phyloP scores from a whole-genome alignment of 108 stramenopile genomes.

The Epithemia pelagica region DNA sequence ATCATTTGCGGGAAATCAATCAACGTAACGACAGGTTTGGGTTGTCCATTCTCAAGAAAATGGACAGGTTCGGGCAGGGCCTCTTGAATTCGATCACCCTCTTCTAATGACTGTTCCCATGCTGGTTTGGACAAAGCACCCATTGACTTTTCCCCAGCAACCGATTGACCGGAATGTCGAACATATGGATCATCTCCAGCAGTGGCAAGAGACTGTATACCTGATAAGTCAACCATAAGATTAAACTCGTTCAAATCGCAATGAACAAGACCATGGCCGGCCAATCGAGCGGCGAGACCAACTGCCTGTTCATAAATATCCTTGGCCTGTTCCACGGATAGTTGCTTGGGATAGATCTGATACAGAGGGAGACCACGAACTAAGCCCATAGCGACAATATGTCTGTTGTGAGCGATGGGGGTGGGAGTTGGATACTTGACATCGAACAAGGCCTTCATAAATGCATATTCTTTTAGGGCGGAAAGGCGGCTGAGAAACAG shows the following conservation, averaged over 20 bases:
- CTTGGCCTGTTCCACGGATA: slow-evolving; percentile 83
- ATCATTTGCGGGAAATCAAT: slow-evolving; percentile 99
- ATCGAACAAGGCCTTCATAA: slow-evolving; percentile 93
- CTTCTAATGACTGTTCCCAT: slow-evolving; percentile 26
- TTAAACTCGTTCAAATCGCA: slow-evolving; percentile 99
- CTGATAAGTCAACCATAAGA: slow-evolving; percentile 91
- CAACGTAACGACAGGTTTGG: slow-evolving; percentile 86
- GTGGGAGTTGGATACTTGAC: slow-evolving; percentile 91
- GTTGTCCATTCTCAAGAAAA: slow-evolving; percentile 67
- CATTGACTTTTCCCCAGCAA: slow-evolving; percentile 35
- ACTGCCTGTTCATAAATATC: slow-evolving; percentile 80
- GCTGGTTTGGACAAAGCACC: slow-evolving; percentile 59
- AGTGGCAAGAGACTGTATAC: slow-evolving; percentile 47
- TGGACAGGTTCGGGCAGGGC: slow-evolving; percentile 54
- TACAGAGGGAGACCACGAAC: slow-evolving; percentile 88
- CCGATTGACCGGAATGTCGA: slow-evolving; percentile 75
- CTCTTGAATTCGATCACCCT: slow-evolving; percentile 55
- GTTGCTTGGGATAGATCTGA: slow-evolving; percentile 70
- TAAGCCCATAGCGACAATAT: slow-evolving; percentile 86
- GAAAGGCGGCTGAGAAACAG: slow-evolving; percentile 91
- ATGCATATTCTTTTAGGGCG: slow-evolving; percentile 93
- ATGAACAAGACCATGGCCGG: slow-evolving; percentile 93
- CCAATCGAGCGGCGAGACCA: slow-evolving; percentile 66
- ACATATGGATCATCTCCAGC: slow-evolving; percentile 69
- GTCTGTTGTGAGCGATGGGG: slow-evolving; percentile 93